Percentiles rank a stretch among this genome's conserved stretches.
These are phyloP conservation scores for Pichia sp. DNA, from an alignment of 1,139 yeast species.

Conservation along the genomic window DNA sequence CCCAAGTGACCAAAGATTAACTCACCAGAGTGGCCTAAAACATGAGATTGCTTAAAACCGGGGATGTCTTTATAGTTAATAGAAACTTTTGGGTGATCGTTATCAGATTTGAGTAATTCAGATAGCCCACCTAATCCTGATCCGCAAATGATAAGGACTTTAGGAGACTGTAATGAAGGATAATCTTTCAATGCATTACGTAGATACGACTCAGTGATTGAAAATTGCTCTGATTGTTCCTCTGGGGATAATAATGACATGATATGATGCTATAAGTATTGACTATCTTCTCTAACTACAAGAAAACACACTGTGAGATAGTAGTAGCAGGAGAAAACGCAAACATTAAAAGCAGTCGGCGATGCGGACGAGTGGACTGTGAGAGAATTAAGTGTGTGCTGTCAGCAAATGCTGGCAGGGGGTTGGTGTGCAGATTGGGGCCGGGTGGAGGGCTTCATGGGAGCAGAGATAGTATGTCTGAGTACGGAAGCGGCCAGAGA, in stretches of 20 bases:
- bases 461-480: slow-evolving; percentile 1
- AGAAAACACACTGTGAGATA: no score
- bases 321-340: no score
- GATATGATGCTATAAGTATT: no score
- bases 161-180: slow-evolving; percentile 35
- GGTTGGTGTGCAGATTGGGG: no score
- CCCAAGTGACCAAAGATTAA: slow-evolving; percentile 77
- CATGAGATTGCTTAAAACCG: slow-evolving; percentile 76
- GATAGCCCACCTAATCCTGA: slow-evolving; percentile 91
- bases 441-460: no score
- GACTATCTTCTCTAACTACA: no score
- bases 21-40: slow-evolving; percentile 84
- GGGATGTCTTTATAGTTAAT: slow-evolving; percentile 69
- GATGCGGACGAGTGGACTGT: no score
- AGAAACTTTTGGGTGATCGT: slow-evolving; percentile 33
- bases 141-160: slow-evolving; percentile 82
- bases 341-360: no score
- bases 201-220: slow-evolving; percentile 2
- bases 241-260: slow-evolving; percentile 6
- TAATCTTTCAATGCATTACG: slow-evolving; percentile 1
- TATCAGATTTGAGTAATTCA: slow-evolving; percentile 36
- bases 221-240: slow-evolving; percentile 8
- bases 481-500: slow-evolving; percentile 4
- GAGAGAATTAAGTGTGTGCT: no score
- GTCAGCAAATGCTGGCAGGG: no score